Conservation (phyloP, 169 alveolate species). For the Condylostoma magnum region DNA sequence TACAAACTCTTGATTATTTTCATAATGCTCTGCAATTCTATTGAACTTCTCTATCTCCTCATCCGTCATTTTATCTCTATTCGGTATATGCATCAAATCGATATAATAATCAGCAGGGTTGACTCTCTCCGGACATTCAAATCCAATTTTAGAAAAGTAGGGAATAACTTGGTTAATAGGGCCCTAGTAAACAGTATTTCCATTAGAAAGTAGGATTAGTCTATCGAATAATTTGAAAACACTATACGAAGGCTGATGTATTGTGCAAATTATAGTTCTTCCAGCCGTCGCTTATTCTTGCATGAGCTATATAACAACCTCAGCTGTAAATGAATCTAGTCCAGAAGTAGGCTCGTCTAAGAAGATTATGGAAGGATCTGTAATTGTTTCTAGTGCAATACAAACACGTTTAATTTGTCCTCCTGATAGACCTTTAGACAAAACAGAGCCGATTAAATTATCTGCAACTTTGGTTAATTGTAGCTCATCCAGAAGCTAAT, state of each 20-base stretch:
- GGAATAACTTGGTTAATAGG: slow-evolving; percentile 24
- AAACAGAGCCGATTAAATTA: slow-evolving; percentile 65
- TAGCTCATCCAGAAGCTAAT: slow-evolving; percentile 51
- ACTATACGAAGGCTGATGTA: slow-evolving; percentile 73
- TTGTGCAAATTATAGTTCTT: slow-evolving; percentile 49
- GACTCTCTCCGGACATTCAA: slow-evolving; percentile 49
- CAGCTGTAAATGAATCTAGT: slow-evolving; percentile 65
- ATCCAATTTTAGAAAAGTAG: slow-evolving; percentile 51
- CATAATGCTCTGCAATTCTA: slow-evolving; percentile 1
- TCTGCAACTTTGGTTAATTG: slow-evolving; percentile 60
- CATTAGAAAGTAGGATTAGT: slow-evolving; percentile 62
- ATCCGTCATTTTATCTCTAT: background rate
- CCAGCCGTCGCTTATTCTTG: slow-evolving; percentile 40
- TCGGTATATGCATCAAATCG: slow-evolving; percentile 10
- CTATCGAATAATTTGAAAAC: slow-evolving; percentile 66
- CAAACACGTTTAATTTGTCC: slow-evolving; percentile 82
- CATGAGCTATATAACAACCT: slow-evolving; percentile 44
- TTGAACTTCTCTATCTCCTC: slow-evolving; percentile 4
- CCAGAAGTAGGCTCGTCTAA: slow-evolving; percentile 84
- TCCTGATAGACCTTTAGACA: slow-evolving; percentile 76
- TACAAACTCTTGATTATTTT: slow-evolving; percentile 48
- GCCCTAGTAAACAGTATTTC: slow-evolving; percentile 66
- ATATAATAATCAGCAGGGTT: slow-evolving; percentile 64
- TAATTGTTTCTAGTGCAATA: slow-evolving; percentile 71
- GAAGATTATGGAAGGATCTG: slow-evolving; percentile 66